These are phyloP conservation scores for Arxiozyma slooffiae DNA, from an alignment of 1,139 yeast species.

Conservation along the genomic window DNA sequence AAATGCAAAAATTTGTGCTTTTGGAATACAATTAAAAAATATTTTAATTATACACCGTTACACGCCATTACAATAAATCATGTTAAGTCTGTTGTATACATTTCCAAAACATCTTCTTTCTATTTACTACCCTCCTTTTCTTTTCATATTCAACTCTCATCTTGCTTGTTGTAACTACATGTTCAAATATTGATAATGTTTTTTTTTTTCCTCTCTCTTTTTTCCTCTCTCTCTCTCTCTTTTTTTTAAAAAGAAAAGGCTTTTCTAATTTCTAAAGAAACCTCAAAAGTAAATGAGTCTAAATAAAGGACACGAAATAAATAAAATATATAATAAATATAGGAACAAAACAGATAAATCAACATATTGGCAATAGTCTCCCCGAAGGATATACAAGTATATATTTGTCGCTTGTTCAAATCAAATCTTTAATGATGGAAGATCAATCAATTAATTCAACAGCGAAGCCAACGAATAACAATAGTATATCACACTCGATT, in stretches of 20 bases:
- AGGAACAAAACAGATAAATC: not conserved
- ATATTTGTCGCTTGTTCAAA: constrained; percentile 9
- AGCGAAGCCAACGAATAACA: constrained; percentile 23
- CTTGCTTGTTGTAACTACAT: not conserved
- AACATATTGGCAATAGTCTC: not conserved
- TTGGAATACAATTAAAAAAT: no score
- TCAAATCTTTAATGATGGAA: constrained; percentile 5
- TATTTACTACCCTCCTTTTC: no score
- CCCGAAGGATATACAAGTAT: not conserved
- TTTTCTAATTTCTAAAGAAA: not conserved
- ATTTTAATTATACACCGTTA: no score
- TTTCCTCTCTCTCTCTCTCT: no score
- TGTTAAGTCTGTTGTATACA: no score
- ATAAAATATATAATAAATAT: no score
- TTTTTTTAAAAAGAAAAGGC: no score
- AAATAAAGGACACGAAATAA: not conserved
- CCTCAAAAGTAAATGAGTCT: not conserved
- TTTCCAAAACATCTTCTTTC: no score
- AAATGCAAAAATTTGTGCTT: no score
- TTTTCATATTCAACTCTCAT: no score
- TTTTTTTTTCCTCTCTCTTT: no score
- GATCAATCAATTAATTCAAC: constrained; percentile 28
- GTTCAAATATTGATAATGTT: not conserved
- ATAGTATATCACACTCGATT: constrained; percentile 23
- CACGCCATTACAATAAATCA: no score